Base-by-base conservation (phyloP, 495 filamentous ascomycete species). In the Xylaria nigripes region DNA sequence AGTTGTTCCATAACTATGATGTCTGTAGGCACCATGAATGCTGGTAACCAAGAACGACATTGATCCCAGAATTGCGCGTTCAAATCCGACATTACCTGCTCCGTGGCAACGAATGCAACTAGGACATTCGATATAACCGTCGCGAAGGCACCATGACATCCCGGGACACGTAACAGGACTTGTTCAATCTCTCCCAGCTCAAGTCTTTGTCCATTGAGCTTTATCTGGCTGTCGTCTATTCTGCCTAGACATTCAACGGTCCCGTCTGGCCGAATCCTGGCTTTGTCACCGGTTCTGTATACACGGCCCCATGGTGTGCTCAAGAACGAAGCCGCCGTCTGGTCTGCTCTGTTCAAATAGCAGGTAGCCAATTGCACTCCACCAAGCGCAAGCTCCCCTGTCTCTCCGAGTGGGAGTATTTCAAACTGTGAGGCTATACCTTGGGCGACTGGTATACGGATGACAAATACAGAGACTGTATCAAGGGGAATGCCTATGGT, bases 261-360 rank as follows among this genome's bases (percentile, higher is more conserved):
- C 1, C 90, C 89, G 38, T 84, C 79, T 0, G 76, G 68, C 7
- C 83, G 69, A 32, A 91, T 77, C 15, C 82, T 74, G 0, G 86
- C 92, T 56, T 83, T 84, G 66, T 97, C 91, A 4, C 91, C 91
- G 2, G 92, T 97, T 21, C 87, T 77, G 68, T 96, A 96, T 19
- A 92, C 74, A 59, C 56, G 81, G 69, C 65, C 77, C 65, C 70
- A 77, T 7, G 67, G 75, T 43, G 81, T 75, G 1, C 79, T 57
- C 18, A 75, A 65, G 64, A 96, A 96, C 0, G 85, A 81, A 42
- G 76, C 72, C 13, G 76, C 72, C 0, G 86, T 95, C n/a, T 86
- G 78, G 44, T 94, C 86, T 0, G 81, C 82, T 7, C 87, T 78
- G 59, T 94, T 93, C 27, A 97, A 72, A 59, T 97, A 97, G 42